Evolutionary conservation across 2,329 filamentous ascomycete genomes (phyloP).

Genomic region (Cryphonectria naterciae): DNA sequence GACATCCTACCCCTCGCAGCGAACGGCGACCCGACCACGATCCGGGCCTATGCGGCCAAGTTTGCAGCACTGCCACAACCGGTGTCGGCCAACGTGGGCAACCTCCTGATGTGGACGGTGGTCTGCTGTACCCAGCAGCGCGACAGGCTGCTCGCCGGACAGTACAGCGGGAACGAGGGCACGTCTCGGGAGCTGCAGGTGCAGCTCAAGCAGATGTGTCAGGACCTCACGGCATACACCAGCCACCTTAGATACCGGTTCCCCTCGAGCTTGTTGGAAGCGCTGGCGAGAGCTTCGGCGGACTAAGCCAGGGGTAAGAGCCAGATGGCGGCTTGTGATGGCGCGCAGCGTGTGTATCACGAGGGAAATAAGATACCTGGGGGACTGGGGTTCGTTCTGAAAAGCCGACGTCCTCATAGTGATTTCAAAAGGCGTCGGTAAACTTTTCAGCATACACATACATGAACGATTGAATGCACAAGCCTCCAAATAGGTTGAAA

Average conservation of each 20-base stretch:
- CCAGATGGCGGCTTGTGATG: not conserved
- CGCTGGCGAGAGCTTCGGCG: conserved; percentile 78
- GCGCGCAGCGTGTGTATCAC: not conserved
- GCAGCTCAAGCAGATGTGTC: conserved; percentile 76
- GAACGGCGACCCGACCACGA: conserved; percentile 72
- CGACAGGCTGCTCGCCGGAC: conserved; percentile 68
- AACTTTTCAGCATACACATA: not conserved
- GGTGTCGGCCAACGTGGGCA: conserved; percentile 86
- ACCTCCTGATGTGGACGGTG: conserved; percentile 92
- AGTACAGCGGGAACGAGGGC: conserved; percentile 75
- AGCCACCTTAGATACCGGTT: conserved; percentile 90
- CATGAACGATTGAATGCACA: not conserved
- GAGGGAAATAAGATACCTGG: not conserved
- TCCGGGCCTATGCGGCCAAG: conserved; percentile 78
- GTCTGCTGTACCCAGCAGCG: conserved; percentile 81
- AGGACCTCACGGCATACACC: conserved; percentile 92
- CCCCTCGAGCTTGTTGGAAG: conserved; percentile 85
- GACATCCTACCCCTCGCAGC: conserved; percentile 81
- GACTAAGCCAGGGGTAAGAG: conserved; percentile 48
- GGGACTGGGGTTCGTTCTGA: no score
- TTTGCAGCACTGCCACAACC: conserved; percentile 80
- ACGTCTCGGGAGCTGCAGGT: conserved; percentile 68
- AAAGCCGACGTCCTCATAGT: not conserved
- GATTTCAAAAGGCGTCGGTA: not conserved
- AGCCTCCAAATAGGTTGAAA: not conserved